Evolutionary conservation across 2,329 filamentous ascomycete species (phyloP).

Genomic region (Raffaelea ambrosiae): DNA sequence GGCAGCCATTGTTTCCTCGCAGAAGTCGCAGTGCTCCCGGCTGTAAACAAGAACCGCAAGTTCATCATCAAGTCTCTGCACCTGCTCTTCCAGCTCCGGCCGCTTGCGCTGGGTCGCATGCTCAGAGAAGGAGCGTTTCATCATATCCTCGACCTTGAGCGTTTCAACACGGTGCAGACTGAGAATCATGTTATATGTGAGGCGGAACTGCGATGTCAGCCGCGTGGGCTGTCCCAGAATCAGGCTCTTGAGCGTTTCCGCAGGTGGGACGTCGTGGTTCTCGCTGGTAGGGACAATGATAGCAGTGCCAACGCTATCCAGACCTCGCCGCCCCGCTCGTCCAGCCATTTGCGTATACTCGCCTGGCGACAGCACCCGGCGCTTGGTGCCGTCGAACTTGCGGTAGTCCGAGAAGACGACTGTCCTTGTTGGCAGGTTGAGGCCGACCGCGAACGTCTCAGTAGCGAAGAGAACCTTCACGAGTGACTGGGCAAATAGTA

Average conservation of each 20-base stretch:
- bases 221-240: constrained; percentile 94
- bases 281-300: constrained; percentile 81
- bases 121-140: constrained; percentile 98
- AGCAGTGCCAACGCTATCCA: constrained; percentile 87
- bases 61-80: constrained; percentile 86
- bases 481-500: constrained; percentile 86
- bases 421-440: constrained; percentile 90
- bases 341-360: constrained; percentile 99
- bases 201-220: constrained; percentile 85
- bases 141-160: constrained; percentile 99
- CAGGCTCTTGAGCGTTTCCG: constrained; percentile 78
- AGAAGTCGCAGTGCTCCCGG: constrained; percentile 72
- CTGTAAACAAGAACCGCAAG: constrained; percentile 68
- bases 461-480: constrained; percentile 97
- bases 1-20: constrained; percentile 68
- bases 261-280: constrained; percentile 80
- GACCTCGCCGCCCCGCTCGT: constrained; percentile 81
- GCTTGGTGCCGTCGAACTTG: constrained; percentile 89
- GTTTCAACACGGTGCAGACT: constrained; percentile 93
- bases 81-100: constrained; percentile 91
- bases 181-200: constrained; percentile 99
- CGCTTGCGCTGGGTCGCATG: constrained; percentile 92
- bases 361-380: constrained; percentile 83
- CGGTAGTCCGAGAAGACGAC: constrained; percentile 96
- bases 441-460: constrained; percentile 96